Evolutionary conservation across 2,329 filamentous ascomycete genomes (phyloP).

Genomic region (Polytolypa hystricis): DNA sequence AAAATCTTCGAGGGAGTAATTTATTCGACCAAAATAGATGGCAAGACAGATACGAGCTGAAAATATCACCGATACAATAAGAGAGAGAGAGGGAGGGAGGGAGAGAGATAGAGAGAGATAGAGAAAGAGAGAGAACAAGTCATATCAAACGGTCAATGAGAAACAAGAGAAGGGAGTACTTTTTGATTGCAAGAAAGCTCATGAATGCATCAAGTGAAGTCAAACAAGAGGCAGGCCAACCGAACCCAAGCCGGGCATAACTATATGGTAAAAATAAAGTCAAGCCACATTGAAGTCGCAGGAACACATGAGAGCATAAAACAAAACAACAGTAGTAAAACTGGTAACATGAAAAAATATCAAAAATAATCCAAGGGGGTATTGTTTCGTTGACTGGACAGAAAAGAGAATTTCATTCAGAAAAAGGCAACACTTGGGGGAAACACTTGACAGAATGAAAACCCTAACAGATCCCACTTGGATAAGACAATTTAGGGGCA

Average conservation of each 20-base stretch:
- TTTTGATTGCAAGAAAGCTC: neutral
- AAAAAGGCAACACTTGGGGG: constrained; percentile 23
- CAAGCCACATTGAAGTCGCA: constrained; percentile 10
- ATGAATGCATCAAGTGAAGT: neutral
- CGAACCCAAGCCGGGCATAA: neutral
- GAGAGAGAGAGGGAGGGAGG: no score
- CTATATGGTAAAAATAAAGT: constrained; percentile 3
- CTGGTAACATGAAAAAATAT: constrained; percentile 14
- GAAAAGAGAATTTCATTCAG: constrained; percentile 33
- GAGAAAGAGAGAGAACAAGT: no score
- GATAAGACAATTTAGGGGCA: constrained; percentile 14
- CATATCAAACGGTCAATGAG: neutral
- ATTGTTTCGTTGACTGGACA: constrained; percentile 27
- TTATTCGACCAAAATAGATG: no score
- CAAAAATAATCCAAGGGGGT: constrained; percentile 23
- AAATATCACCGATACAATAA: no score
- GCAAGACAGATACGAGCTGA: no score
- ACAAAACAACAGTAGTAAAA: no score
- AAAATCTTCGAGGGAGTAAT: no score
- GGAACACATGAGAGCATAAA: constrained; percentile 9
- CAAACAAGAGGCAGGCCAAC: neutral
- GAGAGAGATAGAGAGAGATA: no score
- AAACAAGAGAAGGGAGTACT: neutral
- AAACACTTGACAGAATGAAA: constrained; percentile 12
- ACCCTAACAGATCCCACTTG: constrained; percentile 24